Conservation (phyloP, 768 basidiomycete species). For the Suillus paluster region DNA sequence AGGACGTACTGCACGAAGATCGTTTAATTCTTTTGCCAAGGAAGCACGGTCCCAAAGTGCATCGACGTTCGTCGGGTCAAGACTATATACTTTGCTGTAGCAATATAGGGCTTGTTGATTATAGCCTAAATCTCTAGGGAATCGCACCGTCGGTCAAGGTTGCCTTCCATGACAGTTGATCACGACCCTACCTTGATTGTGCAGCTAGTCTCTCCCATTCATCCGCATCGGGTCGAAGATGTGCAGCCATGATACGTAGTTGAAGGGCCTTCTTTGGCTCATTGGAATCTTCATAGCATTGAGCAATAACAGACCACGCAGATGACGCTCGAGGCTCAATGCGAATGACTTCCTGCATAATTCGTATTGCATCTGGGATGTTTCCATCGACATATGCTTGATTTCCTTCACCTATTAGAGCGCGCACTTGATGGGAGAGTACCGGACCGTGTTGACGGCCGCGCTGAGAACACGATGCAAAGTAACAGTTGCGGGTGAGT, state of each 20-base stretch:
- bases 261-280: slow-evolving; percentile 77
- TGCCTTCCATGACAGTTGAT: not conserved
- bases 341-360: slow-evolving; percentile 91
- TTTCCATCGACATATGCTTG: slow-evolving; percentile 81
- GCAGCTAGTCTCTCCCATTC: slow-evolving; percentile 84
- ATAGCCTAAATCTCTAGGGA: slow-evolving; percentile 60
- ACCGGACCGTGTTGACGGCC: slow-evolving; percentile 58
- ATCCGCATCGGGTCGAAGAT: slow-evolving; percentile 82
- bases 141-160: not conserved
- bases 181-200: slow-evolving; percentile 62
- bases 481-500: not conserved
- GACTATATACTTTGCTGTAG: slow-evolving; percentile 77
- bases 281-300: slow-evolving; percentile 76
- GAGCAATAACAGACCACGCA: slow-evolving; percentile 89
- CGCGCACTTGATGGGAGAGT: slow-evolving; percentile 71
- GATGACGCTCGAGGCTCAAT: slow-evolving; percentile 85
- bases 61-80: slow-evolving; percentile 82
- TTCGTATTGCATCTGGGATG: slow-evolving; percentile 67
- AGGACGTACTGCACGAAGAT: slow-evolving; percentile 62
- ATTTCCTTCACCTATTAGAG: slow-evolving; percentile 85
- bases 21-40: slow-evolving; percentile 76
- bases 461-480: slow-evolving; percentile 17
- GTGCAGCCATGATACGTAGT: slow-evolving; percentile 87
- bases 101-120: slow-evolving; percentile 92
- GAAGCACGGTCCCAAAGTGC: slow-evolving; percentile 90